Evolutionary conservation across 2,329 filamentous ascomycete genomes (phyloP), one percentile per base, ranked within the genome.

Genomic region (Drechslera avenae): DNA sequence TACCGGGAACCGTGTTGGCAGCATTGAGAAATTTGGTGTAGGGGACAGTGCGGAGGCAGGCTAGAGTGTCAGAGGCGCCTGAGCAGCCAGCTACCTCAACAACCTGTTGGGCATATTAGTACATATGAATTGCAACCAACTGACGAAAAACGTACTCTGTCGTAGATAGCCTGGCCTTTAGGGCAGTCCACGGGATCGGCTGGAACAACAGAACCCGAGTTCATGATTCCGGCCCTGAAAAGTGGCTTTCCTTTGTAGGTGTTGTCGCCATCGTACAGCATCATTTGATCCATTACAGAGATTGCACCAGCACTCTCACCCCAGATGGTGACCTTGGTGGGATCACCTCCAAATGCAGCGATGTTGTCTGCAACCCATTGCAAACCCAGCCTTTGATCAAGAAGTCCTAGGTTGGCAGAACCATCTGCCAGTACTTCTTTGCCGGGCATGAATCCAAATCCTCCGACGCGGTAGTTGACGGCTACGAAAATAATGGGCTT

Each of bases 341-440:
- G 86, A 67, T 93, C 89, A 12, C 90, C 90, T 8, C 90, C 90
- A 66, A 94, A 95, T 0, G 83, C 79, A 1, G 76, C 84, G 49
- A 93, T 90, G 59, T 92, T 90, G 61, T 90, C 87, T 6, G 87
- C 84, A 1, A 90, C 83, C 89, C 89, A 93, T 67, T 91, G 75
- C 5, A 93, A 77, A 0, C 83, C 89, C 57, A 88, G 78, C 28
- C 87, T 80, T 63, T 92, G 88, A 63, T 93, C 89, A 0, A 88
- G 77, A 3, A 90, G 79, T 3, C 89, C 89, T 3, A 90, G 70
- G 65, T 92, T 93, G 2, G 86, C 73, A 2, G 85, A 81, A 1
- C 87, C 87, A 54, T 90, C 87, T 4, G 78, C 77, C 3, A 86
- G 76, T 35, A 91, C 79, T 68, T 91, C 87, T 44, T 81, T 81